A percentile compares a stretch with the other conserved stretches of the same genome.
phyloP scores from a whole-genome alignment of 371 early-diverging fungal species.

The Mucor saturninus region DNA sequence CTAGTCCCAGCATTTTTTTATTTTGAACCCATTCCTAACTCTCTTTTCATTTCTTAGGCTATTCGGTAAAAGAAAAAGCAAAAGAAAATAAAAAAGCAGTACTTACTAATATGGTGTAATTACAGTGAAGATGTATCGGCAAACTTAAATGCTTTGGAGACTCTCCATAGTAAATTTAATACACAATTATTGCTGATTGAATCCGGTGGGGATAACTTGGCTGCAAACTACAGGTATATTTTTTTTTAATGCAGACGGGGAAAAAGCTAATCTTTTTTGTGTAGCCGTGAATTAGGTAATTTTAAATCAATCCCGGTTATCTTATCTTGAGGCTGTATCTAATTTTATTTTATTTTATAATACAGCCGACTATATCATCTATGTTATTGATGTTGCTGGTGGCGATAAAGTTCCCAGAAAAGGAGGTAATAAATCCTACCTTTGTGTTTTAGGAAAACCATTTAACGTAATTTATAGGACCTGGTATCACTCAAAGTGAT shows the following conservation, averaged over 20 bases:
- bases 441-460: too few species aligned
- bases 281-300: constrained; percentile 56
- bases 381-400: constrained; percentile 95
- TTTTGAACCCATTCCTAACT: neutral
- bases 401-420: constrained; percentile 93
- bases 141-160: constrained; percentile 89
- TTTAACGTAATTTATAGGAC: constrained; percentile 46
- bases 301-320: constrained; percentile 17
- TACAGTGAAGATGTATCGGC: constrained; percentile 92
- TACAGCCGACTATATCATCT: constrained; percentile 93
- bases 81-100: neutral
- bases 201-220: constrained; percentile 93
- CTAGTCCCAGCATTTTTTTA: neutral
- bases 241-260: neutral
- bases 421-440: constrained; percentile 52
- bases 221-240: constrained; percentile 82
- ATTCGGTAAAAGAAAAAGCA: constrained; percentile 43
- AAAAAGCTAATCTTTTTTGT: constrained; percentile 20
- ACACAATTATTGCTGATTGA: constrained; percentile 88
- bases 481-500: constrained; percentile 95
- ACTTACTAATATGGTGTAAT: neutral
- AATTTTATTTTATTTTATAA: neutral
- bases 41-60: constrained; percentile 31
- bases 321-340: constrained; percentile 13
- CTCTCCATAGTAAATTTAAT: constrained; percentile 81